phyloP scores from a whole-genome alignment of 2,329 filamentous ascomycete species.

The Fulvia fulva region DNA sequence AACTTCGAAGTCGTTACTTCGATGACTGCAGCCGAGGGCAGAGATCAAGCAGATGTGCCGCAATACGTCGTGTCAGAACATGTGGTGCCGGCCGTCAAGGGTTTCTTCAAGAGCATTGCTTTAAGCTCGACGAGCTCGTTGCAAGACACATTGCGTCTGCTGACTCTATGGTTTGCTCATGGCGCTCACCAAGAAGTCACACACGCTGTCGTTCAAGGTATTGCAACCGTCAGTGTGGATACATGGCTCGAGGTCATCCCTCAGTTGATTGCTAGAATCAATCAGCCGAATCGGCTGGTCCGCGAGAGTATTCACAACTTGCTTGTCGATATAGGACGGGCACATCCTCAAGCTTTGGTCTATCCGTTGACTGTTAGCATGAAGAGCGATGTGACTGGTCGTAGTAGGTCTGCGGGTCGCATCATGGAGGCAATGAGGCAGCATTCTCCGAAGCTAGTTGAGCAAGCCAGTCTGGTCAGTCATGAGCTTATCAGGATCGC shows the following conservation, averaged over 20 bases:
- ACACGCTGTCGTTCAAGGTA: conserved; percentile 80
- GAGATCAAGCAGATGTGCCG: conserved; percentile 55
- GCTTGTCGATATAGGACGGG: conserved; percentile 85
- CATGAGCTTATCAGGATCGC: conserved; percentile 95
- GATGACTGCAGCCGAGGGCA: conserved; percentile 60
- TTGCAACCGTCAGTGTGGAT: conserved; percentile 87
- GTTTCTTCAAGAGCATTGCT: conserved; percentile 96
- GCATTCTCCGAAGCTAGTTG: conserved; percentile 86
- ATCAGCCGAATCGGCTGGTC: conserved; percentile 85
- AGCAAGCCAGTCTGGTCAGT: conserved; percentile 92
- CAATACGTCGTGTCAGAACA: conserved; percentile 73
- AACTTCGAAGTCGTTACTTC: conserved; percentile 98
- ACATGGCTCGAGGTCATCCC: conserved; percentile 99
- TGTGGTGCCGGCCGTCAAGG: conserved; percentile 88
- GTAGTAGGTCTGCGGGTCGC: conserved; percentile 80
- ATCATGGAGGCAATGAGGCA: conserved; percentile 99
- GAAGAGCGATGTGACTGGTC: conserved; percentile 84
- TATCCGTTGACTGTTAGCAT: conserved; percentile 97
- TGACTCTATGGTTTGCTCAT: conserved; percentile 95
- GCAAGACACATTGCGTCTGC: conserved; percentile 86
- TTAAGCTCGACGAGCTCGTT: conserved; percentile 87
- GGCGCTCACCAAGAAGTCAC: conserved; percentile 87
- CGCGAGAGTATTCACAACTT: conserved; percentile 88
- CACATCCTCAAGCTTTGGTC: conserved; percentile 92
- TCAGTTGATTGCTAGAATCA: conserved; percentile 94